Evolutionary conservation across 2,329 filamentous ascomycete species (phyloP), one percentile per base, ranked within the genome.

Genomic region (Pseudopithomyces maydicus): DNA sequence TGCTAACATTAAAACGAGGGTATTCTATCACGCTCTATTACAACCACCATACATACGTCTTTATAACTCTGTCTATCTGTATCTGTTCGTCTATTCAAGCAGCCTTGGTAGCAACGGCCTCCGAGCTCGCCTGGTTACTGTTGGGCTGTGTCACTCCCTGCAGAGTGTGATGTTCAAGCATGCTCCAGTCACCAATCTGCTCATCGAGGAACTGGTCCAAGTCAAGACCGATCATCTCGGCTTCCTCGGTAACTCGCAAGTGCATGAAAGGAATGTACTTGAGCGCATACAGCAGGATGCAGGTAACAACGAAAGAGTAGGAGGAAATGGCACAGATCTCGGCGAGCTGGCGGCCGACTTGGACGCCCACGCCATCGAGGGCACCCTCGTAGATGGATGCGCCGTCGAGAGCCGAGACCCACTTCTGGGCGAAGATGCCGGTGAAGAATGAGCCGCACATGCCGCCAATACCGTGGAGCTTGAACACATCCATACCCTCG

Each of bases 401-500:
- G 38, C 83, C 83, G 53, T 85, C 84, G 39, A 86, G 78, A 15
- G 74, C 71, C 11, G 78, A 78, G 54, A 82, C 77, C 75, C 75
- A 78, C 52, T 75, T 71, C 65, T 80, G 74, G 32, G 83, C 84
- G 60, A 87, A 86, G 63, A 86, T 80, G 6, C 83, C 84, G 2
- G 84, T 86, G 45, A 86, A 67, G 71, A 86, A 84, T 26, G 82
- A 81, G 8, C 84, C 84, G 38, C 82, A 74, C 74, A 85, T 84
- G 20, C 84, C 84, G 39, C 84, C 84, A 22, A 85, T 77, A 15
- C 81, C 83, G 67, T 86, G 84, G 12, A 85, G 79, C 66, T 84
- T 85, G 77, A 86, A 86, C 41, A 86, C 82, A 58, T 86, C 82
- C 67, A 86, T 81, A 11, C 83, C 82, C 59, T 86, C 84, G 61